These are phyloP conservation scores for Benincasa hispida DNA, from an alignment of 306 rosid species.

Conservation along the genomic window DNA sequence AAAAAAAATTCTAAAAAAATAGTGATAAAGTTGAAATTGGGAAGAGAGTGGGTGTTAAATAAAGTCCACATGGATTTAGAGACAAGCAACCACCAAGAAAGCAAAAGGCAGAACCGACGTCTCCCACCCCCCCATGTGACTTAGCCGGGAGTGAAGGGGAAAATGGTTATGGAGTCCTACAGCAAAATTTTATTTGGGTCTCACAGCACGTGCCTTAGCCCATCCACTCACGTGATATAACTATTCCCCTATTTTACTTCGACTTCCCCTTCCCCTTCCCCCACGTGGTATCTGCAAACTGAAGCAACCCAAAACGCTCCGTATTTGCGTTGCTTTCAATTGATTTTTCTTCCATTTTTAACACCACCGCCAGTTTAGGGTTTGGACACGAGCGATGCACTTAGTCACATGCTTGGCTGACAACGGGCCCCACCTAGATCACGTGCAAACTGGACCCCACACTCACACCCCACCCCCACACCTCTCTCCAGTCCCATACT, in stretches of 20 bases:
- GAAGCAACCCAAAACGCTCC: not conserved
- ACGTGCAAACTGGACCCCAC: constrained; percentile 36
- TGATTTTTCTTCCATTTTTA: not conserved
- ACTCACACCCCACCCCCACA: not conserved
- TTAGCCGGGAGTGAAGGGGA: not conserved
- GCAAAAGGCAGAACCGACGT: constrained; percentile 8
- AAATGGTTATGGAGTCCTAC: not conserved
- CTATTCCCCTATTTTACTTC: too few relatives aligned
- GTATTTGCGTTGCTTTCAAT: not conserved
- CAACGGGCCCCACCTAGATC: constrained; percentile 30
- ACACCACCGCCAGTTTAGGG: constrained; percentile 53
- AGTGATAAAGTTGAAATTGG: not conserved
- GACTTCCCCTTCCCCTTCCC: not conserved
- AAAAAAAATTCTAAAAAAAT: not conserved
- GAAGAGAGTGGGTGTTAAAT: not conserved
- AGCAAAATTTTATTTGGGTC: too few relatives aligned
- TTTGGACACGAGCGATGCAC: constrained; percentile 39
- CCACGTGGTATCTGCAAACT: constrained; percentile 8
- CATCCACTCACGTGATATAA: not conserved
- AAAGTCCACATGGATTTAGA: constrained; percentile 8
- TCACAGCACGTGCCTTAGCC: not conserved
- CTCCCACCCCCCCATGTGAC: constrained; percentile 36
- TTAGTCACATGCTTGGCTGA: constrained; percentile 53
- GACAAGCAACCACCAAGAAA: constrained; percentile 12
- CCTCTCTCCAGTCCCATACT: not conserved